These are phyloP conservation scores for Dipteronia sinensis DNA, from an alignment of 345 rosid genomes.

Conservation along the genomic window DNA sequence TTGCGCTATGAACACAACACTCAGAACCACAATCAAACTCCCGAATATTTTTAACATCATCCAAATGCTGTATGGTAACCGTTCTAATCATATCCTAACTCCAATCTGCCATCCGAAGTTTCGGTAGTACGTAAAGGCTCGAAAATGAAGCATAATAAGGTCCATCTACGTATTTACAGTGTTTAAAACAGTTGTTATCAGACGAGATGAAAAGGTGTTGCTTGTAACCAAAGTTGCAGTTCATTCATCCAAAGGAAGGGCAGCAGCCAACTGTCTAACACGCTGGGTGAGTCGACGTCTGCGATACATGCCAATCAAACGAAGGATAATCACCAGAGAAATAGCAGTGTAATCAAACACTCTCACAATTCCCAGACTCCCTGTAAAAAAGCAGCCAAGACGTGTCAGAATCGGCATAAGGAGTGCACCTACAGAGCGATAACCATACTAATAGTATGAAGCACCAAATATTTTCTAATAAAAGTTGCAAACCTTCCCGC, in stretches of 20 bases:
- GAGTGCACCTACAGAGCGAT: not conserved
- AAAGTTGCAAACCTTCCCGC: too few relatives aligned
- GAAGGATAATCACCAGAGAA: conserved; percentile 53
- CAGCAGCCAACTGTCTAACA: conserved; percentile 57
- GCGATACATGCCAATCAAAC: conserved; percentile 55
- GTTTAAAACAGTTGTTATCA: not conserved
- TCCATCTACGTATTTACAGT: conserved; percentile 3
- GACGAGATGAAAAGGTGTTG: not conserved
- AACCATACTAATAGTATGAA: too few relatives aligned
- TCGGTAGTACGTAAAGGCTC: not conserved
- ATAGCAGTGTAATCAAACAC: conserved; percentile 64
- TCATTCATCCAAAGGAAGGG: conserved; percentile 41
- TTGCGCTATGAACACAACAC: not conserved
- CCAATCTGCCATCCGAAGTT: not conserved
- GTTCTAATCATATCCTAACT: not conserved
- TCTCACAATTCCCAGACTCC: conserved; percentile 55
- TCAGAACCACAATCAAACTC: not conserved
- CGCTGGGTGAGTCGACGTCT: conserved; percentile 60
- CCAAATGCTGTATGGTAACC: not conserved
- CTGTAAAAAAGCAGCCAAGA: conserved; percentile 33
- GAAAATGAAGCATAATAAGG: not conserved
- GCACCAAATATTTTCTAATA: too few relatives aligned
- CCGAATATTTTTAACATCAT: too few relatives aligned
- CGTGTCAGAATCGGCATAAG: not conserved
- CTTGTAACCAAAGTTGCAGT: not conserved